Percentiles rank a stretch among this genome's conserved stretches.
These are phyloP conservation scores for Tausonia pullulans DNA, from an alignment of 1,284 basidiomycete species.

Conservation along the genomic window DNA sequence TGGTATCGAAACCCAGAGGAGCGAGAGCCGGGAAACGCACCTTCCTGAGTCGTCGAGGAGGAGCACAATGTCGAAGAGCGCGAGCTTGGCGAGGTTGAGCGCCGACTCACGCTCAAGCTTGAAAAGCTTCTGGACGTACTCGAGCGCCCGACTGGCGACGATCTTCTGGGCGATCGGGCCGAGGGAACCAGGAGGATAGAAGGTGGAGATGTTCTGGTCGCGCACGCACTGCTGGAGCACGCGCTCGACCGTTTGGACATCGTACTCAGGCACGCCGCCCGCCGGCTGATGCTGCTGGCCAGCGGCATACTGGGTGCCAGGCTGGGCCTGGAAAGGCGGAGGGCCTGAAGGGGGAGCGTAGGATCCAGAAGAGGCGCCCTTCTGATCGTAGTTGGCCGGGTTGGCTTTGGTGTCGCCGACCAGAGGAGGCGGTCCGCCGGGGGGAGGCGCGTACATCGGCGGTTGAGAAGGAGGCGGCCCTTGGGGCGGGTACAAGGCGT, in stretches of 20 bases:
- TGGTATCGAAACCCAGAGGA: too few relatives aligned
- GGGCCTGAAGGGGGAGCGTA: too few relatives aligned
- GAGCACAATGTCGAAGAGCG: conserved; percentile 35
- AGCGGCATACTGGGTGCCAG: too few relatives aligned
- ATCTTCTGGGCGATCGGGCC: conserved; percentile 37
- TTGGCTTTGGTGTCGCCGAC: too few relatives aligned
- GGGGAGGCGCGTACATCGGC: too few relatives aligned
- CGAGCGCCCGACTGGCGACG: conserved; percentile 32
- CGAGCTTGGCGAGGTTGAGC: conserved; percentile 33
- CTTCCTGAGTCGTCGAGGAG: conserved; percentile 35
- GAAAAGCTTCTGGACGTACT: conserved; percentile 35
- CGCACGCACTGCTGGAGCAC: conserved; percentile 14
- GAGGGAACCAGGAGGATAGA: conserved; percentile 38
- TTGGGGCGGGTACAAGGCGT: too few relatives aligned
- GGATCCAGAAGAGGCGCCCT: too few relatives aligned
- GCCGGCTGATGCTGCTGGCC: background rate
- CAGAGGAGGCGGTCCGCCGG: too few relatives aligned
- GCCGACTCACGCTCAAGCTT: conserved; percentile 37
- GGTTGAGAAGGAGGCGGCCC: too few relatives aligned
- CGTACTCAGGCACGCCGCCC: conserved; percentile 18
- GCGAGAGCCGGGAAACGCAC: background rate
- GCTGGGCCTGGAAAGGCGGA: too few relatives aligned
- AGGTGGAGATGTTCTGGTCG: conserved; percentile 37
- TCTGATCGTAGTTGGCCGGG: too few relatives aligned
- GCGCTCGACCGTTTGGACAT: conserved; percentile 6